Evolutionary conservation across 179 eudicot species (phyloP).

Genomic region (Beta corolliflora): DNA sequence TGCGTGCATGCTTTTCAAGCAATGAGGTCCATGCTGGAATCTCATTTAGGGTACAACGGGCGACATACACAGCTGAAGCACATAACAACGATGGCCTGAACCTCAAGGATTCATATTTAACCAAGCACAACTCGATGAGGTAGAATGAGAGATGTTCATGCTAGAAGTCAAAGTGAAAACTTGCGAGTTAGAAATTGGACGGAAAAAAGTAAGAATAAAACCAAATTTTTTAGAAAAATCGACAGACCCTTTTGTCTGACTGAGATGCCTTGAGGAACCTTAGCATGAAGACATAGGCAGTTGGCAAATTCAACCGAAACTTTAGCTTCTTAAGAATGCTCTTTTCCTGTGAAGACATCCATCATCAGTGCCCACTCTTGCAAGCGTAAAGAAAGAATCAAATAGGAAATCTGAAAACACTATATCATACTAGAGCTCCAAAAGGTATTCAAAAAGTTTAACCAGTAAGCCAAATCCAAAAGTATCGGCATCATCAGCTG

Average conservation of each 20-base stretch:
- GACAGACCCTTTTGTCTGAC: conserved; percentile 62
- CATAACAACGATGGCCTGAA: conserved; percentile 85
- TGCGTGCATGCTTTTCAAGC: conserved; percentile 61
- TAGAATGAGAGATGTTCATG: conserved; percentile 89
- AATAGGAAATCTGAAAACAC: not conserved
- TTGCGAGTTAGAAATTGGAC: conserved; percentile 2
- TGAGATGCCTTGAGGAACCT: conserved; percentile 90
- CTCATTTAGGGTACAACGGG: conserved; percentile 66
- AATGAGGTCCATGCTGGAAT: conserved; percentile 77
- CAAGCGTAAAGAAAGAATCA: not conserved
- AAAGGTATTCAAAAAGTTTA: not conserved
- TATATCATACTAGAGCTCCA: not conserved
- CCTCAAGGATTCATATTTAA: conserved; percentile 71
- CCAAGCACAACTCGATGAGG: conserved; percentile 85
- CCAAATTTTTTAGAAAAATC: not conserved
- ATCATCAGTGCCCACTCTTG: not conserved
- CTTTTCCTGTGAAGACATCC: conserved; percentile 59
- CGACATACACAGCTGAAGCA: conserved; percentile 88
- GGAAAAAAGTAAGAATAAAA: not conserved
- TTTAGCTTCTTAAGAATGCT: conserved; percentile 67
- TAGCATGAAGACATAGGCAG: conserved; percentile 91
- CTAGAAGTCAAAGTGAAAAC: conserved; percentile 38
- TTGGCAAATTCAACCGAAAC: conserved; percentile 87
- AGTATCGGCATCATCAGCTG: too few relatives aligned
- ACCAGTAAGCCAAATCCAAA: too few relatives aligned